These are phyloP conservation scores for Corylus avellana DNA, from an alignment of 306 rosid genomes.

Conservation along the genomic window DNA sequence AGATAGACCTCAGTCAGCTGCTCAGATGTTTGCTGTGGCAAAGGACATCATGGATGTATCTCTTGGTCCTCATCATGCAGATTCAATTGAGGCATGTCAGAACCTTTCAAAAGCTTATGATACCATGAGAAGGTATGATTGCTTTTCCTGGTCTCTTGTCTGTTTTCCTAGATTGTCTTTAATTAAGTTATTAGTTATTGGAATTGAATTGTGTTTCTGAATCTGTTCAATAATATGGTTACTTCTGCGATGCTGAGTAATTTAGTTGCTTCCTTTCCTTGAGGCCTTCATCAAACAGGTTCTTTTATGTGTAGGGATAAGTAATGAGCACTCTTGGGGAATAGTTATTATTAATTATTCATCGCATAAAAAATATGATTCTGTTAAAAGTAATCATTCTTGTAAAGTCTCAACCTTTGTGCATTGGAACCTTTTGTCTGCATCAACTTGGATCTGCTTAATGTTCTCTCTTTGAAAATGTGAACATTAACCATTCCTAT, in stretches of 20 bases:
- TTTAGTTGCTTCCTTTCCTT: background rate
- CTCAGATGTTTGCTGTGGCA: slow-evolving; percentile 90
- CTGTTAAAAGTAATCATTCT: background rate
- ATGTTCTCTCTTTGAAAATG: background rate
- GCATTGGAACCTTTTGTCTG: background rate
- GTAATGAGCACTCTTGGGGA: background rate
- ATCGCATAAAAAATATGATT: background rate
- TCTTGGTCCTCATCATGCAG: slow-evolving; percentile 89
- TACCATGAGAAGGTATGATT: slow-evolving; percentile 67
- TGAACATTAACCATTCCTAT: background rate
- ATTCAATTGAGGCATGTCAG: slow-evolving; percentile 87
- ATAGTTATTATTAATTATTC: background rate
- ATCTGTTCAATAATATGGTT: slow-evolving; percentile 7
- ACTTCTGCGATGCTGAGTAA: background rate
- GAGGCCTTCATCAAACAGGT: background rate
- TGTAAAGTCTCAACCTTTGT: background rate
- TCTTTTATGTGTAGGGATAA: background rate
- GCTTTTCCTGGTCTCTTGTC: slow-evolving; percentile 24
- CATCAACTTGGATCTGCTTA: background rate
- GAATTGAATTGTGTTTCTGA: slow-evolving; percentile 2
- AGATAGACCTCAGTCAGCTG: slow-evolving; percentile 93
- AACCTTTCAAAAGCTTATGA: slow-evolving; percentile 92
- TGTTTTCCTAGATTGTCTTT: slow-evolving; percentile 9
- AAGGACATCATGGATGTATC: slow-evolving; percentile 93
- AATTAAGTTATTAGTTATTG: slow-evolving; percentile 23